A percentile compares a stretch with the other conserved stretches of the same genome.
phyloP scores from a whole-genome alignment of 2,329 filamentous ascomycete species.

The Chaetomium olivaceum region DNA sequence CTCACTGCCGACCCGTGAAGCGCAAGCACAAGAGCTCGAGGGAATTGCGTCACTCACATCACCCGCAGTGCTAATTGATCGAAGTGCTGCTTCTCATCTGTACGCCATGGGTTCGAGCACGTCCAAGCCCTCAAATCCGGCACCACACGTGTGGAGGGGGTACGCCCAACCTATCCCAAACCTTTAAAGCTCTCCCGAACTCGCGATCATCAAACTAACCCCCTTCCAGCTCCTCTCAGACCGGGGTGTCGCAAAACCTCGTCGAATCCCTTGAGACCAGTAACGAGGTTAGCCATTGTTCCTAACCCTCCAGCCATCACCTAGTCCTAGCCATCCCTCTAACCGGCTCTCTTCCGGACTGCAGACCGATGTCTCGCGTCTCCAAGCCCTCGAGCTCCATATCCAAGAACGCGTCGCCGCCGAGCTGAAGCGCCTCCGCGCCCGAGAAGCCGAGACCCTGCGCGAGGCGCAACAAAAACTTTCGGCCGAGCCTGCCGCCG shows the following conservation, averaged over 20 bases:
- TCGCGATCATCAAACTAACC: conserved; percentile 12
- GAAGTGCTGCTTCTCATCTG: conserved; percentile 25
- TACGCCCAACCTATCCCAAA: conserved; percentile 41
- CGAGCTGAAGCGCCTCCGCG: conserved; percentile 79
- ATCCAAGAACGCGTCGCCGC: conserved; percentile 83
- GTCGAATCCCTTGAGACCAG: conserved; percentile 81
- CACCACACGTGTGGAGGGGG: conserved; percentile 56
- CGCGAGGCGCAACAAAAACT: conserved; percentile 66
- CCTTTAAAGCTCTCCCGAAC: conserved; percentile 12
- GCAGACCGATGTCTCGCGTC: conserved; percentile 85
- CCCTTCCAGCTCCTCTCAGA: conserved; percentile 44
- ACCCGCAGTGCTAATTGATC: conserved; percentile 28
- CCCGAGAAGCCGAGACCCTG: conserved; percentile 69
- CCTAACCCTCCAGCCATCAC: background rate
- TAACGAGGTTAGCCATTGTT: conserved; percentile 66
- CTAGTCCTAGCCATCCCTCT: background rate
- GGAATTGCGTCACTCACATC: conserved; percentile 17
- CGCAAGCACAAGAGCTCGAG: conserved; percentile 19
- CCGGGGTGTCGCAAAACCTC: conserved; percentile 73
- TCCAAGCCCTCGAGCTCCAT: conserved; percentile 79
- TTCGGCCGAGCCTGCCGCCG: conserved; percentile 43
- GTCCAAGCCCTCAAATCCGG: conserved; percentile 52
- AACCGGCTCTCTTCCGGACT: conserved; percentile 11
- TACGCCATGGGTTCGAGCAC: conserved; percentile 57
- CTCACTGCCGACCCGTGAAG: conserved; percentile 11